Evolutionary conservation across 192 early-diverging fungal genomes (phyloP).

Genomic region (Allomyces arbusculus): DNA sequence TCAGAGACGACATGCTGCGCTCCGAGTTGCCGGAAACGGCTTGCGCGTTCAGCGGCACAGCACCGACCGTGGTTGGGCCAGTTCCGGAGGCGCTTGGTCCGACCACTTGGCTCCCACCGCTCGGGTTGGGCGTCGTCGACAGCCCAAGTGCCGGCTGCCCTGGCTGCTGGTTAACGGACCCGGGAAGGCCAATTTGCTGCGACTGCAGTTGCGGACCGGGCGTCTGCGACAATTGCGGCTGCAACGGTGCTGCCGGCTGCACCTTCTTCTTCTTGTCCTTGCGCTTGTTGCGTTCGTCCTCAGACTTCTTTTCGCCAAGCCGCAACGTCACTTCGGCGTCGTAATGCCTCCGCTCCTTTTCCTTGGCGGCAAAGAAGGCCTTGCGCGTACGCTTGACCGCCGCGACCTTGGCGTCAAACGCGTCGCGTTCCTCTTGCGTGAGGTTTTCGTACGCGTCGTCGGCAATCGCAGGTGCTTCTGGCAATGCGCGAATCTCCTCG

Average conservation of each 20-base stretch:
- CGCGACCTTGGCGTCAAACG: conserved; percentile 21
- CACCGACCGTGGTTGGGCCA: neutral
- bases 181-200: neutral
- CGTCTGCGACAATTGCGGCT: neutral
- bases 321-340: conserved; percentile 3
- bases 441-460: conserved; percentile 37
- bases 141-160: conserved; percentile 9
- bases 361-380: conserved; percentile 20
- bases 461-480: conserved; percentile 19
- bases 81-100: too few species aligned
- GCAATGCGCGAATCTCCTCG: conserved; percentile 16
- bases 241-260: neutral
- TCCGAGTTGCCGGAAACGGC: neutral
- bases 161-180: conserved; percentile 10
- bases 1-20: neutral
- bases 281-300: conserved; percentile 18
- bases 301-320: conserved; percentile 25
- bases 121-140: neutral
- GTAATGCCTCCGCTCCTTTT: conserved; percentile 17
- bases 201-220: conserved; percentile 4
- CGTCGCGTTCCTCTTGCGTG: conserved; percentile 17
- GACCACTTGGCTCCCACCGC: too few species aligned
- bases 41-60: neutral
- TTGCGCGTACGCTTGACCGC: conserved; percentile 21
- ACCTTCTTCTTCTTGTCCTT: conserved; percentile 15